phyloP scores from a whole-genome alignment of 306 rosid species.

The Dryas drummondii region DNA sequence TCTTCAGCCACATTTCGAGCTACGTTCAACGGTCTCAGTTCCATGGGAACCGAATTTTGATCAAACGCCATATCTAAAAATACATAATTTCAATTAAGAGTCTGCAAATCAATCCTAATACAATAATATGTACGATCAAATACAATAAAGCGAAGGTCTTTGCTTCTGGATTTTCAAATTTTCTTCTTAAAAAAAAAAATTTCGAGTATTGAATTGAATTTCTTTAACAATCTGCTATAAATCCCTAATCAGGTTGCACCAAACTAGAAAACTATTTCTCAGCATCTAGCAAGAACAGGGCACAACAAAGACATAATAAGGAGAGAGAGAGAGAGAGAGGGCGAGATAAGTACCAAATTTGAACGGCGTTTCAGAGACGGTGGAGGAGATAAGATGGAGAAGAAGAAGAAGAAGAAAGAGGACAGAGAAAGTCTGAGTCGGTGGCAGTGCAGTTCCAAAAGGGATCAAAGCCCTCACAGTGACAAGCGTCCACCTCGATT shows the following conservation, averaged over 20 bases:
- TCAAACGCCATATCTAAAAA: constrained; percentile 70
- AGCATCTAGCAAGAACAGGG: background rate
- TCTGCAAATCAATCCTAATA: constrained; percentile 24
- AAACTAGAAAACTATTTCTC: constrained; percentile 15
- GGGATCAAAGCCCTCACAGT: constrained; percentile 16
- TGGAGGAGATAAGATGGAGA: background rate
- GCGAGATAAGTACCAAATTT: constrained; percentile 31
- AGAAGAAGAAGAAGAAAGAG: background rate
- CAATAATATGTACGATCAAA: constrained; percentile 5
- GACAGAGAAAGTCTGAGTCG: constrained; percentile 27
- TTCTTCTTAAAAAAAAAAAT: constrained; percentile 5
- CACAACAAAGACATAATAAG: background rate
- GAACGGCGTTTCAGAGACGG: constrained; percentile 17
- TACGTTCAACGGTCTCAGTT: constrained; percentile 58
- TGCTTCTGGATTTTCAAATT: background rate
- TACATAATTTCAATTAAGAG: constrained; percentile 3
- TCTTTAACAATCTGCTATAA: constrained; percentile 27
- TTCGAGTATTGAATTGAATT: background rate
- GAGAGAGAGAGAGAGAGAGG: background rate
- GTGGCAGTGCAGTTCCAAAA: constrained; percentile 37
- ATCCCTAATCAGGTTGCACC: constrained; percentile 41
- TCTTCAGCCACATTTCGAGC: constrained; percentile 59
- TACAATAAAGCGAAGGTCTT: constrained; percentile 10
- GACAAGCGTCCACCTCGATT: constrained; percentile 32
- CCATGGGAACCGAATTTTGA: constrained; percentile 56